phyloP scores from a whole-genome alignment of 2,329 filamentous ascomycete species.

The Aureobasidium sp. region DNA sequence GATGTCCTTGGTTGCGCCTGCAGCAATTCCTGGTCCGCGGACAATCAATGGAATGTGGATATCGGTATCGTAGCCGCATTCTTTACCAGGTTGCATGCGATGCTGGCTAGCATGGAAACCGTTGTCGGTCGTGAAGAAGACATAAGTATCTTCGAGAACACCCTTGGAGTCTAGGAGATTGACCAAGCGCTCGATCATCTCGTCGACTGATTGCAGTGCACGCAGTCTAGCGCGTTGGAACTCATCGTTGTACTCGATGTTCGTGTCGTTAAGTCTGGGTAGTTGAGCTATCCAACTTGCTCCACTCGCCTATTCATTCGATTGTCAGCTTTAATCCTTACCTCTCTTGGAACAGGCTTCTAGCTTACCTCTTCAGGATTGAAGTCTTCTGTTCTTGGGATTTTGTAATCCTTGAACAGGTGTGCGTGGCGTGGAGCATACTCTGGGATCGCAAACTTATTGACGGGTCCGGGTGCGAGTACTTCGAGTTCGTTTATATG shows the following conservation, averaged over 20 bases:
- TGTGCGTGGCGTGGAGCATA: slow-evolving; percentile 46
- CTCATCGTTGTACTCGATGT: slow-evolving; percentile 41
- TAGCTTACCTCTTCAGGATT: slow-evolving; percentile 17
- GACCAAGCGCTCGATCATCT: slow-evolving; percentile 43
- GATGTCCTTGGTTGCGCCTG: slow-evolving; percentile 32
- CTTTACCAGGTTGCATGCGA: slow-evolving; percentile 49
- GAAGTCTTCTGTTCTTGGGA: slow-evolving; percentile 48
- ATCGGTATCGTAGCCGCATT: slow-evolving; percentile 51
- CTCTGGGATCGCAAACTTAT: slow-evolving; percentile 26
- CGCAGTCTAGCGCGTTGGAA: slow-evolving; percentile 46
- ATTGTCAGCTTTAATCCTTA: neutral
- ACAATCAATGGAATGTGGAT: slow-evolving; percentile 52
- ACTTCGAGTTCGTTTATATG: slow-evolving; percentile 1
- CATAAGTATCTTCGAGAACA: slow-evolving; percentile 41
- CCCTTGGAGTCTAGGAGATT: slow-evolving; percentile 31
- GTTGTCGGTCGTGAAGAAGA: slow-evolving; percentile 54
- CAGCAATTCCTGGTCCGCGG: slow-evolving; percentile 47
- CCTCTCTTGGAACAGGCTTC: neutral
- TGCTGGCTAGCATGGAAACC: slow-evolving; percentile 55
- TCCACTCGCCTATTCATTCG: slow-evolving; percentile 26
- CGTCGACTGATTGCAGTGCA: slow-evolving; percentile 47
- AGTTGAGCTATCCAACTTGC: slow-evolving; percentile 42
- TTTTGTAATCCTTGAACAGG: slow-evolving; percentile 45
- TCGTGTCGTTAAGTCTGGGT: slow-evolving; percentile 31
- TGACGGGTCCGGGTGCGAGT: neutral